These are phyloP conservation scores for Sugiyamaella paludigena DNA, from an alignment of 1,139 yeast genomes.

Conservation along the genomic window DNA sequence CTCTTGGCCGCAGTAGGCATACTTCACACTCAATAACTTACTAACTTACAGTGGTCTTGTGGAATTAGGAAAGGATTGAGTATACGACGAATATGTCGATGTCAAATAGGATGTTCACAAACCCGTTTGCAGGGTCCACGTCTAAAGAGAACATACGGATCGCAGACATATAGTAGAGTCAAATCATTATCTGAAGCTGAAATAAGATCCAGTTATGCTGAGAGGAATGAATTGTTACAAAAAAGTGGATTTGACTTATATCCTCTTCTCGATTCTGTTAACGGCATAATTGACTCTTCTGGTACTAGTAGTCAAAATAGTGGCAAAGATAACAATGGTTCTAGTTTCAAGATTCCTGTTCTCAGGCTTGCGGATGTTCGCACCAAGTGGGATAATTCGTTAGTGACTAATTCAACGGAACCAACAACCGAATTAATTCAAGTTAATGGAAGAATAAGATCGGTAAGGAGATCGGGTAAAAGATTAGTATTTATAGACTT, in stretches of 20 bases:
- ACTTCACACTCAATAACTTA: too few relatives aligned
- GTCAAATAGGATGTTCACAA: too few relatives aligned
- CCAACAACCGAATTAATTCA: conserved; percentile 20
- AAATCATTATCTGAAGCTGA: conserved; percentile 27
- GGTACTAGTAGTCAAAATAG: conserved; percentile 25
- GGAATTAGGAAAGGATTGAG: conserved; percentile 13
- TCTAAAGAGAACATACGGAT: too few relatives aligned
- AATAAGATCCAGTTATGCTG: conserved; percentile 43
- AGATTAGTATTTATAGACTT: conserved; percentile 68
- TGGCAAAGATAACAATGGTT: too few relatives aligned
- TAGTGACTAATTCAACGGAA: conserved; percentile 16
- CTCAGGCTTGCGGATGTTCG: conserved; percentile 28
- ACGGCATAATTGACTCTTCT: conserved; percentile 18
- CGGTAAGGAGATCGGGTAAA: conserved; percentile 62
- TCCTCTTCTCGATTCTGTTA: not conserved
- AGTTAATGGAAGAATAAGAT: conserved; percentile 56
- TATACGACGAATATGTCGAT: too few relatives aligned
- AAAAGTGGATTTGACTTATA: conserved; percentile 14
- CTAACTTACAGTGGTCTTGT: not conserved
- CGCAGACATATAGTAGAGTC: not conserved
- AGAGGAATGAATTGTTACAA: conserved; percentile 36
- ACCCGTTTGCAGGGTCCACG: too few relatives aligned
- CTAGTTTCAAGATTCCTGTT: conserved; percentile 4
- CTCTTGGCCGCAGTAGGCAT: too few relatives aligned
- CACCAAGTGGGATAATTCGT: conserved; percentile 19